phyloP scores from a whole-genome alignment of 495 filamentous ascomycete genomes.

The Xylaria intraflava region DNA sequence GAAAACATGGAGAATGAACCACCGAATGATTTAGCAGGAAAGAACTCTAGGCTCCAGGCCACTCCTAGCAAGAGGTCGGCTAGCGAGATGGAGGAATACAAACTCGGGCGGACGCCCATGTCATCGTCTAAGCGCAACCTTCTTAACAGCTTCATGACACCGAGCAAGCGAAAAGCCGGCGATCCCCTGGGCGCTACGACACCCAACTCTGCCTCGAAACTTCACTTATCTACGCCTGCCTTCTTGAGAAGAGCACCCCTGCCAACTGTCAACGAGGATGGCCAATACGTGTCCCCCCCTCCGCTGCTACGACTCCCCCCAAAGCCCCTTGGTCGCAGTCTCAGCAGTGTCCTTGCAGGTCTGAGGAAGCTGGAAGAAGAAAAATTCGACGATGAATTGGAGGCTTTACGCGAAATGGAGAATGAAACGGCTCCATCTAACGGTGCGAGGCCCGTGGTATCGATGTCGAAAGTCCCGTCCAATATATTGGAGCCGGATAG shows the following conservation, averaged over 20 bases:
- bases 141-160: slow-evolving; percentile 62
- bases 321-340: slow-evolving; percentile 60
- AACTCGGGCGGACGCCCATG: slow-evolving; percentile 53
- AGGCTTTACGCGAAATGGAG: slow-evolving; percentile 77
- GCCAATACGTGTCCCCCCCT: slow-evolving; percentile 36
- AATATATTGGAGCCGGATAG: slow-evolving; percentile 56
- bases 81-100: slow-evolving; percentile 25
- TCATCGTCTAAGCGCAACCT: slow-evolving; percentile 55
- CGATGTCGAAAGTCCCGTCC: slow-evolving; percentile 14
- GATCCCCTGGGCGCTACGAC: slow-evolving; percentile 32
- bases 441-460: slow-evolving; percentile 13
- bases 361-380: slow-evolving; percentile 77
- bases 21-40: slow-evolving; percentile 14
- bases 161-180: slow-evolving; percentile 33
- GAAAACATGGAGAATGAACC: slow-evolving; percentile 48
- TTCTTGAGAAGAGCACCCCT: slow-evolving; percentile 59
- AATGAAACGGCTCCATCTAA: slow-evolving; percentile 33
- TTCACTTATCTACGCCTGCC: slow-evolving; percentile 59
- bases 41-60: slow-evolving; percentile 16
- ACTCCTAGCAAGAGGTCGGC: slow-evolving; percentile 35
- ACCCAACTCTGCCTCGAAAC: slow-evolving; percentile 44
- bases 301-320: slow-evolving; percentile 51
- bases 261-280: slow-evolving; percentile 42
- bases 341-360: slow-evolving; percentile 73
- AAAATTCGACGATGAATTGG: slow-evolving; percentile 67